Evolutionary conservation across 2,329 filamentous ascomycete genomes (phyloP).

Genomic region (Tolypocladium inflatum): DNA sequence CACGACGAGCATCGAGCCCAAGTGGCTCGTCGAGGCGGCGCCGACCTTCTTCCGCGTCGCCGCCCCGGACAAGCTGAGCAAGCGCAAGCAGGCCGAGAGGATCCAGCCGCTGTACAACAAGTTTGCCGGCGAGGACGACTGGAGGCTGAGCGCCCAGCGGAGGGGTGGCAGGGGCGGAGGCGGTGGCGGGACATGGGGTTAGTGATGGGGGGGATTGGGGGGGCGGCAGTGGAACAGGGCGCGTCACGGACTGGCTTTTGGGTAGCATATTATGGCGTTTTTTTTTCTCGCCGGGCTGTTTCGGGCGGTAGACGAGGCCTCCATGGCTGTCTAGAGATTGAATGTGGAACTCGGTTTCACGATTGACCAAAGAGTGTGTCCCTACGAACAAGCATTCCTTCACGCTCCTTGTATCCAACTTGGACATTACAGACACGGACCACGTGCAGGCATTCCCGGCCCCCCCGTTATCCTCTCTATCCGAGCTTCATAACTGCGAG

Average conservation of each 20-base stretch:
- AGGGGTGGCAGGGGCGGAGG: conserved; percentile 77
- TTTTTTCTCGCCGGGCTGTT: not conserved
- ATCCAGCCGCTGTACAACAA: conserved; percentile 95
- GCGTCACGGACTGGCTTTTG: not conserved
- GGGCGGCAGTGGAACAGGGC: not conserved
- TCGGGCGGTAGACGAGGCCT: not conserved
- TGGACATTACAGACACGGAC: not conserved
- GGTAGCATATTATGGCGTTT: not conserved
- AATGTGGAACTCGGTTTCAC: not conserved
- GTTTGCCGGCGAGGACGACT: conserved; percentile 87
- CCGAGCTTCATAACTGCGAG: no score
- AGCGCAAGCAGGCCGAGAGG: conserved; percentile 85
- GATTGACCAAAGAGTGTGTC: not conserved
- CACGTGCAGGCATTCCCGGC: not conserved
- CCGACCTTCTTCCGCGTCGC: conserved; percentile 99
- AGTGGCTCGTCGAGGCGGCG: conserved; percentile 90
- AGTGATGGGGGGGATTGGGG: no score
- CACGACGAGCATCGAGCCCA: conserved; percentile 87
- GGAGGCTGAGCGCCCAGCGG: conserved; percentile 82
- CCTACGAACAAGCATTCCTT: not conserved
- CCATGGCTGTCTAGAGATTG: not conserved
- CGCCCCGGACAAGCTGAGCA: conserved; percentile 74
- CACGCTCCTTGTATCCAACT: not conserved
- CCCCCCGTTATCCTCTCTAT: not conserved
- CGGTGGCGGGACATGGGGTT: conserved; percentile 88